Percentiles rank a stretch among this genome's conserved stretches.
phyloP scores from a whole-genome alignment of 345 rosid genomes.

The Linum trigynum region DNA sequence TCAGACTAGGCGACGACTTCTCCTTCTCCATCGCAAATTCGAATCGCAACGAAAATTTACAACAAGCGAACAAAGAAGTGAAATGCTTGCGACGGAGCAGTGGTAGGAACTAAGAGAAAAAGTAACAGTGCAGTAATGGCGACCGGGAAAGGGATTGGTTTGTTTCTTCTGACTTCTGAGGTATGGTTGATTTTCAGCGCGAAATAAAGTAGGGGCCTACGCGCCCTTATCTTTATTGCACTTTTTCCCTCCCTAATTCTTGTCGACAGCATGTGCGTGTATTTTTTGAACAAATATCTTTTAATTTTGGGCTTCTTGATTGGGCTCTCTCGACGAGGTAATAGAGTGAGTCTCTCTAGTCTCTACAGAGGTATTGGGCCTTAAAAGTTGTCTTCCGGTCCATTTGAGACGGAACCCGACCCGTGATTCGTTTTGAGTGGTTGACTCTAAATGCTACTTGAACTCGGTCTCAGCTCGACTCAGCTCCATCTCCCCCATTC shows the following conservation, averaged over 20 bases:
- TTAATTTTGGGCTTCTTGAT: too few species aligned
- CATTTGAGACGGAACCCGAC: not conserved
- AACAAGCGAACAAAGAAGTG: slow-evolving; percentile 13
- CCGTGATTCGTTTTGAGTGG: not conserved
- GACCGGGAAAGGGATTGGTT: slow-evolving; percentile 16
- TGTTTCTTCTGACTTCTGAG: not conserved
- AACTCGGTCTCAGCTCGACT: not conserved
- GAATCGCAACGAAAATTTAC: slow-evolving; percentile 2
- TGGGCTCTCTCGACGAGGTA: not conserved
- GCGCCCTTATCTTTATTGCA: too few species aligned
- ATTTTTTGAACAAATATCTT: too few species aligned
- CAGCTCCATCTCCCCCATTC: not conserved
- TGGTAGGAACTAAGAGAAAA: too few species aligned
- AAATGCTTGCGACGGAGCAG: slow-evolving; percentile 2
- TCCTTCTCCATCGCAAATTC: not conserved
- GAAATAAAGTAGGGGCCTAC: too few species aligned
- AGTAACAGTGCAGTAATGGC: slow-evolving; percentile 5
- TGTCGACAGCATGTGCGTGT: too few species aligned
- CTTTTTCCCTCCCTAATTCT: too few species aligned
- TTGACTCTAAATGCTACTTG: not conserved
- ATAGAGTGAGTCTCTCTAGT: not conserved
- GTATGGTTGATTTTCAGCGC: too few species aligned
- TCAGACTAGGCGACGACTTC: slow-evolving; percentile 2
- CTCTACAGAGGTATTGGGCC: not conserved
- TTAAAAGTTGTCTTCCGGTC: not conserved